phyloP scores from a whole-genome alignment of 2,329 filamentous ascomycete species.

The Exophiala phaeomuriformis region DNA sequence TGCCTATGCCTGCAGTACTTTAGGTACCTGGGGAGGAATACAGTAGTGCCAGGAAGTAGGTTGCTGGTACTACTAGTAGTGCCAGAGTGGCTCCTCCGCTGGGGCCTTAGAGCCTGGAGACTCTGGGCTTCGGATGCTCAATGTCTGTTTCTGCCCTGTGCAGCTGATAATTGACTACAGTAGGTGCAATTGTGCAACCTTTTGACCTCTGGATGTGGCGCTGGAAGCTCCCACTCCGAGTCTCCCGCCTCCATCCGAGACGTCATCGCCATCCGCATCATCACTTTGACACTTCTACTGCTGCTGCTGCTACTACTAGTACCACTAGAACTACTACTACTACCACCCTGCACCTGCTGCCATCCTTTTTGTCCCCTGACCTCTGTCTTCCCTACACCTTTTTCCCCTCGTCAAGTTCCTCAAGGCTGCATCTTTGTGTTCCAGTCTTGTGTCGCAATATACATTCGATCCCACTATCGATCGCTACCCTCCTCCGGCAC shows the following conservation, averaged over 20 bases:
- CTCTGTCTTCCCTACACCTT: background rate
- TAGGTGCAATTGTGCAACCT: background rate
- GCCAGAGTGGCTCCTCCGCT: too few species aligned
- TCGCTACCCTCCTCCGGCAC: too few species aligned
- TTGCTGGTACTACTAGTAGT: too few species aligned
- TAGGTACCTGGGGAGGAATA: too few species aligned
- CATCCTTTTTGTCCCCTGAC: background rate
- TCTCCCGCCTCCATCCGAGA: constrained; percentile 15
- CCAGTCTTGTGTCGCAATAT: too few species aligned
- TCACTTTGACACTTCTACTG: background rate
- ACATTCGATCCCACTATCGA: too few species aligned
- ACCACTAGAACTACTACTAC: background rate
- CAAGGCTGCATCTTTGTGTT: background rate
- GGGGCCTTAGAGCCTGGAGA: too few species aligned
- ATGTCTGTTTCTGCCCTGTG: too few species aligned
- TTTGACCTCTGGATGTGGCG: background rate
- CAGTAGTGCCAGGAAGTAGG: too few species aligned
- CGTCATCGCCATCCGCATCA: constrained; percentile 8
- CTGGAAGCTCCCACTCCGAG: background rate
- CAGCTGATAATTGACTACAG: too few species aligned
- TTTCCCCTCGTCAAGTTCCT: background rate
- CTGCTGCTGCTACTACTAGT: background rate
- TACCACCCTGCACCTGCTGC: background rate
- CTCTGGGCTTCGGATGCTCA: too few species aligned
- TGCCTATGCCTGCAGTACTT: too few species aligned